Conservation (phyloP, 169 alveolate species). For the Hepatocystis sp. region DNA sequence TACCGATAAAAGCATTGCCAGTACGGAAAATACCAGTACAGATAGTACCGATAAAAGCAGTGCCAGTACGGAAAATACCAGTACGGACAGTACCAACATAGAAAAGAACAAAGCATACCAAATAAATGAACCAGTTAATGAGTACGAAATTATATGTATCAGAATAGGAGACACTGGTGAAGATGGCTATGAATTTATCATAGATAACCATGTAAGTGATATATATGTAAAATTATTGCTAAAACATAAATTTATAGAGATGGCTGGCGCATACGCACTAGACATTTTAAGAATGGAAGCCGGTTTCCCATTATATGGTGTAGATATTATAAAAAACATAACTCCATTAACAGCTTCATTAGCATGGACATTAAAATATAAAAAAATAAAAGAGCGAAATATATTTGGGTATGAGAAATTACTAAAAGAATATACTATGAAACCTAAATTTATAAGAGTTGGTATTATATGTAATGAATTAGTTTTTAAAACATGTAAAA, state of each 20-base stretch:
- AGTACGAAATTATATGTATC: constrained; percentile 56
- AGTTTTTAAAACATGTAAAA: constrained; percentile 70
- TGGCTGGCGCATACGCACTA: constrained; percentile 81
- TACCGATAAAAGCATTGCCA: background rate
- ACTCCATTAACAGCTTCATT: constrained; percentile 83
- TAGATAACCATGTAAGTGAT: constrained; percentile 55
- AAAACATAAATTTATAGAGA: constrained; percentile 49
- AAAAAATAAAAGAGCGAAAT: constrained; percentile 75
- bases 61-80: no score
- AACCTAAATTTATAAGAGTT: constrained; percentile 43
- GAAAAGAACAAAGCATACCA: no score
- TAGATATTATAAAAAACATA: constrained; percentile 81
- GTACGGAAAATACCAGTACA: no score
- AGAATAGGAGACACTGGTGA: constrained; percentile 84
- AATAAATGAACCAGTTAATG: no score
- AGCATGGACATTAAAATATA: constrained; percentile 82
- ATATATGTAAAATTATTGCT: constrained; percentile 61
- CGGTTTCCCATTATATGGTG: constrained; percentile 79
- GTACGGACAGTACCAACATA: no score
- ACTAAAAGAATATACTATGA: constrained; percentile 50
- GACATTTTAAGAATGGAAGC: constrained; percentile 84
- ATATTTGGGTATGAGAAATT: constrained; percentile 80
- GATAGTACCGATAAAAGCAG: no score
- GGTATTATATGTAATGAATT: constrained; percentile 63
- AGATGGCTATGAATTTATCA: constrained; percentile 83